Evolutionary conservation across 2,329 filamentous ascomycete species (phyloP), one percentile per base, ranked within the genome.

Genomic region (Arthroderma uncinatum): DNA sequence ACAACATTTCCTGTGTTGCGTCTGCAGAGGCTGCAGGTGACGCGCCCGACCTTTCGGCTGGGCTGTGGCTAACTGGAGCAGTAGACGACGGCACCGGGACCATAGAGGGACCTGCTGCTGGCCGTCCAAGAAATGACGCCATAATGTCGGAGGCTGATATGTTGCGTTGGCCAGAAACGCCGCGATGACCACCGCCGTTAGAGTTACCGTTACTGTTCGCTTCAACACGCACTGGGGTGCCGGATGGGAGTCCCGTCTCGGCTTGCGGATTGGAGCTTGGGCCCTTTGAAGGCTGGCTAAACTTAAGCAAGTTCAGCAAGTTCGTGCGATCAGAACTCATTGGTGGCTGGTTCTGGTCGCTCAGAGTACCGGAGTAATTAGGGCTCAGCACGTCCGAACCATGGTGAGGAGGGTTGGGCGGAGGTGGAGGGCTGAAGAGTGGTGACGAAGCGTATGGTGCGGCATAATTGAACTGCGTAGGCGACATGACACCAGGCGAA

Each of bases 1-100:
- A 82, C 52, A 98, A 78, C 67, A 93, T 87, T 62, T 92, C 85
- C 71, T 94, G 87, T 3, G 90, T 88, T 69, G 89, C 85, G 50
- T 82, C 79, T 71, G 75, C 72, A 79, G 80, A 39, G 47, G 65
- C 58, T 19, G 64, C 58, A 3, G 63, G 30, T 2, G 62, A 53
- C 44, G 9, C 14, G 9, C 23, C 25, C 25, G 25, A 19, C 44
- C 53, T 56, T 48, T 65, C 63, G 30, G 55, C 57, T 25, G 60
- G 54, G 50, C 62, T 63, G 30, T 61, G 60, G 34, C 62, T 61
- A 10, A 64, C 67, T 34, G 60, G 58, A 60, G 66, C 59, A 63
- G 63, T 60, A 57, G 60, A 57, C 21, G 64, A 61, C 54, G 55
- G 61, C 36, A 55, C 58, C 12, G 61, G 33, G 28, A 58, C 58